phyloP scores from a whole-genome alignment of 2,329 filamentous ascomycete species.

The Colletotrichum simmondsii region DNA sequence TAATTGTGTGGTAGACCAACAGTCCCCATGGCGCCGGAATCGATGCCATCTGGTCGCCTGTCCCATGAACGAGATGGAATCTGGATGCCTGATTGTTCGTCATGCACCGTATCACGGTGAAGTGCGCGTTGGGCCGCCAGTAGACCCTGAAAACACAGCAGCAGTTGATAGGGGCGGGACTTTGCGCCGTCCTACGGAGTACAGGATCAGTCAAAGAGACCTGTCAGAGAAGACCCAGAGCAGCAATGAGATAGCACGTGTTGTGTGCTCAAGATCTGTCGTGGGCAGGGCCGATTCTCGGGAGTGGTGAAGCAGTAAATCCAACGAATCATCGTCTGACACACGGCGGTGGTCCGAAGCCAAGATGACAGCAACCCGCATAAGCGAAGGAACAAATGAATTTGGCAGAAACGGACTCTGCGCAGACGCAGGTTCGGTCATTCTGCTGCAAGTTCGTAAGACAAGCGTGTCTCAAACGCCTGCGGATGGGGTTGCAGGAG shows the following conservation, averaged over 20 bases:
- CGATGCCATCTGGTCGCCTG: slow-evolving; percentile 24
- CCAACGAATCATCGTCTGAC: slow-evolving; percentile 34
- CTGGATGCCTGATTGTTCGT: slow-evolving; percentile 25
- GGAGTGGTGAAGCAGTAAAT: slow-evolving; percentile 18
- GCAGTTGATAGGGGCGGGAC: slow-evolving; percentile 8
- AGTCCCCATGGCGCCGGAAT: not conserved
- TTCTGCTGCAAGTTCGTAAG: slow-evolving; percentile 12
- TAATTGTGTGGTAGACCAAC: not conserved
- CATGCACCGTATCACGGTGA: not conserved
- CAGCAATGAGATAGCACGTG: slow-evolving; percentile 16
- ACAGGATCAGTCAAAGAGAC: not conserved
- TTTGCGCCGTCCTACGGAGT: slow-evolving; percentile 1
- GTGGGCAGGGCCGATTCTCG: slow-evolving; percentile 23
- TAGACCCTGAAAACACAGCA: slow-evolving; percentile 2
- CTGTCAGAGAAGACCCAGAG: slow-evolving; percentile 5
- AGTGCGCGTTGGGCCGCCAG: slow-evolving; percentile 28
- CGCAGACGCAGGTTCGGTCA: slow-evolving; percentile 19
- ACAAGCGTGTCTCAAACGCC: slow-evolving; percentile 10
- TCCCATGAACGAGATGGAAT: slow-evolving; percentile 17
- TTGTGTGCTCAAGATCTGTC: slow-evolving; percentile 7
- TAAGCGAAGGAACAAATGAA: slow-evolving; percentile 10
- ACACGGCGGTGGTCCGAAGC: slow-evolving; percentile 26
- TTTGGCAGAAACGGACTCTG: slow-evolving; percentile 4
- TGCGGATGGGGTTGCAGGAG: slow-evolving; percentile 5
- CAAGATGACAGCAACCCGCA: slow-evolving; percentile 21